Evolutionary conservation across 2,329 filamentous ascomycete species (phyloP).

Genomic region (Penicillium sp.): DNA sequence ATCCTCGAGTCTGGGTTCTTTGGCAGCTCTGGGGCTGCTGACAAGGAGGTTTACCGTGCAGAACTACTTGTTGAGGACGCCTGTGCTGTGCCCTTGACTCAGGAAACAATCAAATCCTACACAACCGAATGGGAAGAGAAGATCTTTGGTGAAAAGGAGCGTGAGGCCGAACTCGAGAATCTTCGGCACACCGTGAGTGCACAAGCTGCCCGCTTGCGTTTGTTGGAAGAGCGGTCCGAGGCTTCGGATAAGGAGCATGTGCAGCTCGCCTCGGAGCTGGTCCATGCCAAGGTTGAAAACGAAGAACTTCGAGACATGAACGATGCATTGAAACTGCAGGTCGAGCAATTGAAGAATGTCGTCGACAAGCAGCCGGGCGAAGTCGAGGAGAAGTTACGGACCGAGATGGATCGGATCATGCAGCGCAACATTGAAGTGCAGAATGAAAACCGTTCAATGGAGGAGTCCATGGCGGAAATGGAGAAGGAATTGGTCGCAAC

Average conservation of each 20-base stretch:
- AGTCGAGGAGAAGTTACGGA: slow-evolving; percentile 72
- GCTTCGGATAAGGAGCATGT: slow-evolving; percentile 87
- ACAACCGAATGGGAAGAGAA: slow-evolving; percentile 89
- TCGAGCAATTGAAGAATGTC: slow-evolving; percentile 74
- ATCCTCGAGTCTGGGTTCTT: slow-evolving; percentile 97
- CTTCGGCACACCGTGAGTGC: slow-evolving; percentile 62
- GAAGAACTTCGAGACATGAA: slow-evolving; percentile 84
- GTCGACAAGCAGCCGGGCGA: slow-evolving; percentile 87
- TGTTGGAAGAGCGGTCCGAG: slow-evolving; percentile 81
- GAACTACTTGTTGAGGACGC: slow-evolving; percentile 91
- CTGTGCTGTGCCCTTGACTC: slow-evolving; percentile 77
- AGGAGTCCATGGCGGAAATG: slow-evolving; percentile 85
- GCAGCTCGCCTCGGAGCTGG: slow-evolving; percentile 80
- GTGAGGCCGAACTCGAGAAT: slow-evolving; percentile 72
- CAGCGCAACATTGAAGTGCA: slow-evolving; percentile 88
- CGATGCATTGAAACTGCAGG: slow-evolving; percentile 77
- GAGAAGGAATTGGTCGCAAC: slow-evolving; percentile 87
- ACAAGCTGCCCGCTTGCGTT: slow-evolving; percentile 70
- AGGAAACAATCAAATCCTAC: slow-evolving; percentile 75
- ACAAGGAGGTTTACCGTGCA: slow-evolving; percentile 93
- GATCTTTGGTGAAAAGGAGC: slow-evolving; percentile 71
- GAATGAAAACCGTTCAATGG: slow-evolving; percentile 80
- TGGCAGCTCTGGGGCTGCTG: slow-evolving; percentile 77
- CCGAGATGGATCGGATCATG: slow-evolving; percentile 88
- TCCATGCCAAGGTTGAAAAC: slow-evolving; percentile 89